These are phyloP conservation scores for Fomitopsis pulvina DNA, from an alignment of 768 basidiomycete genomes.

Conservation along the genomic window DNA sequence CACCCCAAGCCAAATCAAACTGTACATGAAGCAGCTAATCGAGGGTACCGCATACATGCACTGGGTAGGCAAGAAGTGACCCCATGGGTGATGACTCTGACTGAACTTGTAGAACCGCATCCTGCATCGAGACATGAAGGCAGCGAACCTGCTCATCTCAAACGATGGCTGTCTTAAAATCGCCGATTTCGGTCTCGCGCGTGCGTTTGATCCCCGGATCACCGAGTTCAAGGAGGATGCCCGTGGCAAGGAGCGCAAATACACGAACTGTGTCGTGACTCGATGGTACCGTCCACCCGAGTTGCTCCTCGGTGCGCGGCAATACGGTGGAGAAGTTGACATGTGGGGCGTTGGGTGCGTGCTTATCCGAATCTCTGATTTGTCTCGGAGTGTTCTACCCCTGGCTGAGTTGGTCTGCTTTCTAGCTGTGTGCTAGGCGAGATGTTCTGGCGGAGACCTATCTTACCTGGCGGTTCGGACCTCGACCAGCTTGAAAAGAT, in stretches of 20 bases:
- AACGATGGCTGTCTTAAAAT: slow-evolving; percentile 80
- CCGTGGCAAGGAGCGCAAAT: slow-evolving; percentile 55
- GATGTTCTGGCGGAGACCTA: slow-evolving; percentile 85
- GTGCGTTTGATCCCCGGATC: slow-evolving; percentile 58
- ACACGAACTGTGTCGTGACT: slow-evolving; percentile 94
- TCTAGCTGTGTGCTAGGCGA: slow-evolving; percentile 90
- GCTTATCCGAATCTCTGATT: not conserved
- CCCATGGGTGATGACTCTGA: slow-evolving; percentile 3
- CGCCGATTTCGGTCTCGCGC: slow-evolving; percentile 95
- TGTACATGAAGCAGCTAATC: slow-evolving; percentile 94
- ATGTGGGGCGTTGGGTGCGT: slow-evolving; percentile 95
- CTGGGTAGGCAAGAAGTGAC: slow-evolving; percentile 45
- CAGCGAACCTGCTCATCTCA: slow-evolving; percentile 92
- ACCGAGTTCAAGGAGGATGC: slow-evolving; percentile 31
- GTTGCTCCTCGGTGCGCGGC: slow-evolving; percentile 79
- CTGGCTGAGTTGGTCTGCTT: not conserved
- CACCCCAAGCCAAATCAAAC: slow-evolving; percentile 81
- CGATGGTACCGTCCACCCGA: slow-evolving; percentile 95
- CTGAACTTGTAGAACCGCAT: slow-evolving; percentile 71
- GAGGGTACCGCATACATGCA: slow-evolving; percentile 97
- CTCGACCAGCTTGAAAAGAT: slow-evolving; percentile 91
- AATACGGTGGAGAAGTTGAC: slow-evolving; percentile 92
- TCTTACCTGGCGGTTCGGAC: slow-evolving; percentile 83
- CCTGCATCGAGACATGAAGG: slow-evolving; percentile 98
- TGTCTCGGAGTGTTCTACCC: not conserved